Conservation (phyloP, 2,329 filamentous ascomycete genomes). For the Sporothrix schenckii region DNA sequence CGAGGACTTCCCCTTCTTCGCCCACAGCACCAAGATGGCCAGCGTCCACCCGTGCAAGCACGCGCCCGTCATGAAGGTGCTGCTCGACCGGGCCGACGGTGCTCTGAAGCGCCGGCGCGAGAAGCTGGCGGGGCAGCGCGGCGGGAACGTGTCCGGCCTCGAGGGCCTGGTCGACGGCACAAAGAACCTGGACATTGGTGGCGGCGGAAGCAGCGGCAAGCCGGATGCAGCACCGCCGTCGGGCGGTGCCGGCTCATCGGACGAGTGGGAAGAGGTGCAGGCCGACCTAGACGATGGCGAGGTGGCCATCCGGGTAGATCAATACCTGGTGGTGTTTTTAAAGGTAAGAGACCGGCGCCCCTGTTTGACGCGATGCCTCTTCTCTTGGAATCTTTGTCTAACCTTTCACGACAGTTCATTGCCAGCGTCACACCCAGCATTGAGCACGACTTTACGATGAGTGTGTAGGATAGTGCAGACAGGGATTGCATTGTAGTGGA, state of each 20-base stretch:
- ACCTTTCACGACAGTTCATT: slow-evolving; percentile 30
- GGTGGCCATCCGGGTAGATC: slow-evolving; percentile 82
- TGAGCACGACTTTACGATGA: slow-evolving; percentile 34
- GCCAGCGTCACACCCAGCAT: slow-evolving; percentile 33
- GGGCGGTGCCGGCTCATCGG: slow-evolving; percentile 54
- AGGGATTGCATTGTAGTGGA: slow-evolving; percentile 8
- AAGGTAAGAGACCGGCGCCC: slow-evolving; percentile 59
- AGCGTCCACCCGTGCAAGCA: slow-evolving; percentile 97
- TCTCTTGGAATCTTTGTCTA: not conserved
- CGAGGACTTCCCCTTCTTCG: slow-evolving; percentile 95
- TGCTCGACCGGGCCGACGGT: slow-evolving; percentile 92
- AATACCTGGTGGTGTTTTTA: slow-evolving; percentile 83
- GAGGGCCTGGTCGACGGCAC: slow-evolving; percentile 33
- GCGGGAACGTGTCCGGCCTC: slow-evolving; percentile 45
- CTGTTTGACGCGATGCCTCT: not conserved
- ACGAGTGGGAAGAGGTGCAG: slow-evolving; percentile 69
- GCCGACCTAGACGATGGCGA: slow-evolving; percentile 69
- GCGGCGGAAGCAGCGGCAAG: slow-evolving; percentile 1
- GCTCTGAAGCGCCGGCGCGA: slow-evolving; percentile 86
- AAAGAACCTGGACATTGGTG: slow-evolving; percentile 23
- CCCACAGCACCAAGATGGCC: slow-evolving; percentile 90
- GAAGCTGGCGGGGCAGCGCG: slow-evolving; percentile 69
- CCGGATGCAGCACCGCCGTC: slow-evolving; percentile 41
- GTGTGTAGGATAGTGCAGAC: slow-evolving; percentile 20
- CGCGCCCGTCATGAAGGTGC: slow-evolving; percentile 95